Base-by-base conservation (phyloP, 1,284 basidiomycete genomes). In the Rhodotorula glutinis region DNA sequence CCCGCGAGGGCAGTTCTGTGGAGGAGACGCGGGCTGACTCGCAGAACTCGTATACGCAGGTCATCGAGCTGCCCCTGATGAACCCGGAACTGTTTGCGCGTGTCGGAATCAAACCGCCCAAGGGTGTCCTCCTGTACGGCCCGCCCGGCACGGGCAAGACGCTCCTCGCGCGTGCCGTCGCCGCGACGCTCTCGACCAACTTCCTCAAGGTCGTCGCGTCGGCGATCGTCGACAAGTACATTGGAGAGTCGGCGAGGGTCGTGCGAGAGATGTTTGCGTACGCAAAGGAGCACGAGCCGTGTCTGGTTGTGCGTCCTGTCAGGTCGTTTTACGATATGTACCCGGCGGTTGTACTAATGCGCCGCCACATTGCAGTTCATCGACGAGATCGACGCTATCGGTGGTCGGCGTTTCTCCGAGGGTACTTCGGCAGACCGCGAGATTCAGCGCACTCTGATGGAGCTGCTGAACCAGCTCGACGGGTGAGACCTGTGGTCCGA, bases 141-240 rank as follows among this genome's bases (percentile, higher is more conserved):
- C 92, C 93, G 44, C 92, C 92, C 2, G 92, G 92, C 59, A 96
- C 92, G 8, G 94, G 94, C 40, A 98, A 98, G 82, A 98, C 95
- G 0, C 84, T 98, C 2, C 84, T 98, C 27, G 96, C 95, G 2
- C 85, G 93, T 72, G 96, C 96, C 4, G 94, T 98, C 10, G 96
- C 96, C 16, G 92, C 93, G 38, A 98, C 95, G 0, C 84, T 98
- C 58, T 86, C 92, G 76, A 96, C 93, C 67, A 98, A 98, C 79
- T 98, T 98, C 83, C 85, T 98, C 64, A 98, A 98, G 62, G 95
- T 98, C 65, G 95, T 98, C 61, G 94, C 93, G 4, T 95, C 92
- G n/a, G 96, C 95, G 27, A 98, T 99, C 74, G 96, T 98, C 65
- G 95, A 98, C 85, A 98, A 98, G 81, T 99, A 98, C 80, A 98